A percentile compares a stretch with the other conserved stretches of the same genome.
phyloP scores from a whole-genome alignment of 345 rosid genomes.

The Arabidopsis suecica region DNA sequence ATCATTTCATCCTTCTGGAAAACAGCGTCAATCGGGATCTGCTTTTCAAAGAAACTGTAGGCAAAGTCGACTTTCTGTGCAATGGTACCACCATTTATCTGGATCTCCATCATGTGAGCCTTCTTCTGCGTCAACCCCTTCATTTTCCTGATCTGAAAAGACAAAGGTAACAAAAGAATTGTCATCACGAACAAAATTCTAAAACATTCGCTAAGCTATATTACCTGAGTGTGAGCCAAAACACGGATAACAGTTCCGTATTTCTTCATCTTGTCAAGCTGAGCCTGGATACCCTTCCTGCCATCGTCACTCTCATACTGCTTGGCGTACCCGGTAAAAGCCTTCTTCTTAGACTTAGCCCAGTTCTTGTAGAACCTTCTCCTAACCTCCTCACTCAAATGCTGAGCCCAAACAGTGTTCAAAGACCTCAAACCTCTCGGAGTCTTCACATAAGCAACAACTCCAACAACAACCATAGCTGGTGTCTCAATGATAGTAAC shows the following conservation, averaged over 20 bases:
- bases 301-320: conserved; percentile 70
- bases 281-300: conserved; percentile 61
- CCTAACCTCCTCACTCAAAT: conserved; percentile 80
- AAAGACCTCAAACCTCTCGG: conserved; percentile 76
- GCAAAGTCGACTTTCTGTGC: conserved; percentile 85
- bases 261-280: conserved; percentile 82
- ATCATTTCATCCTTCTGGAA: conserved; percentile 93
- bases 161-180: background rate
- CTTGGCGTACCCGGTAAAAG: conserved; percentile 72
- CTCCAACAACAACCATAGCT: conserved; percentile 84
- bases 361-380: conserved; percentile 93
- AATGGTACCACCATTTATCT: conserved; percentile 80
- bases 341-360: conserved; percentile 94
- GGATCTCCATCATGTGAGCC: conserved; percentile 88
- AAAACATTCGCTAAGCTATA: background rate
- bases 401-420: conserved; percentile 96
- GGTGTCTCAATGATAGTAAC: conserved; percentile 87
- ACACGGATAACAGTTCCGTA: conserved; percentile 76
- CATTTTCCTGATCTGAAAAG: conserved; percentile 75
- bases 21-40: conserved; percentile 71
- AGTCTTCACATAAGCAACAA: conserved; percentile 82
- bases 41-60: conserved; percentile 82
- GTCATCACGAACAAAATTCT: background rate
- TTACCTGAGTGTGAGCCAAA: conserved; percentile 83
- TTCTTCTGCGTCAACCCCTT: conserved; percentile 91